Evolutionary conservation across 257 asterid species (phyloP), one percentile per base, ranked within the genome.

Genomic region (Fraxinus anomala): DNA sequence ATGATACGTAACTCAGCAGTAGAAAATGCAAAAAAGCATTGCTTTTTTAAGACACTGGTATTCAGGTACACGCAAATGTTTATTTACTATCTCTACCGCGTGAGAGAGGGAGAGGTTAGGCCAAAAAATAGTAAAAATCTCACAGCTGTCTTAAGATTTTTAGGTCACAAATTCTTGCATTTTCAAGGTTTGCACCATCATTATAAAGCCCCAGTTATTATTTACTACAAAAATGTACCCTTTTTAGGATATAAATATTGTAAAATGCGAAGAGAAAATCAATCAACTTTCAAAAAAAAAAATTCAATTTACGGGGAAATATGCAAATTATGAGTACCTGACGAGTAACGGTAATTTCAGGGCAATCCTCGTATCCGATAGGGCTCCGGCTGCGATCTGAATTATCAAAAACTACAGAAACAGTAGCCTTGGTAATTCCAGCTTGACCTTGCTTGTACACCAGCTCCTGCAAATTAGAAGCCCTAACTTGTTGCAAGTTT

Each of bases 361-460:
- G 30, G 79, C 89, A 92, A 81, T 93, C 98, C 85, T 96, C 99
- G 14, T 96, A 96, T 9, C 98, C 99, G 39, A 96, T 85, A 65
- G 98, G 98, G 74, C 99, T 96, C 36, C 97, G 90, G 77, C 78
- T 80, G 17, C 93, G 88, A 63, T 93, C 98, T 0, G 95, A 89
- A 84, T 96, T 96, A 80, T 96, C 99, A 39, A 96, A 96, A 72
- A 96, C 97, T 65, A 96, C 80, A 0, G 99, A 96, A 16, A 96
- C 99, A 0, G 99, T 96, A 70, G 99, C 98, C 80, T 96, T 96
- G 36, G 99, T 93, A 34, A 96, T 93, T 76, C 99, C 98, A 80
- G 98, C 99, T 83, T 96, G 99, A 67, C 99, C 99, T 88, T 93
- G 99, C 92, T 96, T 96, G 86, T 96, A 96, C 76, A 96, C 99